phyloP scores from a whole-genome alignment of 371 early-diverging fungal genomes.

The Polyrhizophydium stewartii region DNA sequence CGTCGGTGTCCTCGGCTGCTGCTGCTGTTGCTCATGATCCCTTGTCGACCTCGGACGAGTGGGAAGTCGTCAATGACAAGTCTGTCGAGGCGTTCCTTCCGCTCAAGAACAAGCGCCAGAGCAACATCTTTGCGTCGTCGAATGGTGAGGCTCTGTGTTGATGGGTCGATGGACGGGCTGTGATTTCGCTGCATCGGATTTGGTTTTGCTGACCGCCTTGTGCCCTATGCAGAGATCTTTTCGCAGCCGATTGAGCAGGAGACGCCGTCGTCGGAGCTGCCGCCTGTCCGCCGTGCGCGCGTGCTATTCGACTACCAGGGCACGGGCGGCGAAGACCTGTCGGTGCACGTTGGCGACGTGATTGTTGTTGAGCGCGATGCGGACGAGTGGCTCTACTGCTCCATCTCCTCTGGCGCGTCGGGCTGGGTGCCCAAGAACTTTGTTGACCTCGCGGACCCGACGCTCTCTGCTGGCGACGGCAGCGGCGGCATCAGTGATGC shows the following conservation, averaged over 20 bases:
- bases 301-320: slow-evolving; percentile 29
- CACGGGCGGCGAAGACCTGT: slow-evolving; percentile 29
- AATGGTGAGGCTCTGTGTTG: background rate
- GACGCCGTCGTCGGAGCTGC: background rate
- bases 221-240: background rate
- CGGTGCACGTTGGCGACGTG: slow-evolving; percentile 24
- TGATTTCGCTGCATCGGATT: no score
- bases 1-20: no score
- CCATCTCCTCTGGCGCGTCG: background rate
- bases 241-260: no score
- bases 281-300: slow-evolving; percentile 7
- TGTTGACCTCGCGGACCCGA: slow-evolving; percentile 22
- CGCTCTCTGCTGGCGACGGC: background rate
- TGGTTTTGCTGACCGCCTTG: background rate
- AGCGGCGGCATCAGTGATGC: background rate
- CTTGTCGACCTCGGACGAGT: background rate
- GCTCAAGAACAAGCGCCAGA: no score
- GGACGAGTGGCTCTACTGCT: slow-evolving; percentile 40
- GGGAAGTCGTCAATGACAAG: background rate
- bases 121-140: background rate
- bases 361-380: slow-evolving; percentile 34
- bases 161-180: no score
- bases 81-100: no score
- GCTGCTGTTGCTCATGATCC: no score
- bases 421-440: slow-evolving; percentile 43